A percentile compares a stretch with the other conserved stretches of the same genome.
Conservation (phyloP, 768 basidiomycete genomes). For the Termitomyces sp. region DNA sequence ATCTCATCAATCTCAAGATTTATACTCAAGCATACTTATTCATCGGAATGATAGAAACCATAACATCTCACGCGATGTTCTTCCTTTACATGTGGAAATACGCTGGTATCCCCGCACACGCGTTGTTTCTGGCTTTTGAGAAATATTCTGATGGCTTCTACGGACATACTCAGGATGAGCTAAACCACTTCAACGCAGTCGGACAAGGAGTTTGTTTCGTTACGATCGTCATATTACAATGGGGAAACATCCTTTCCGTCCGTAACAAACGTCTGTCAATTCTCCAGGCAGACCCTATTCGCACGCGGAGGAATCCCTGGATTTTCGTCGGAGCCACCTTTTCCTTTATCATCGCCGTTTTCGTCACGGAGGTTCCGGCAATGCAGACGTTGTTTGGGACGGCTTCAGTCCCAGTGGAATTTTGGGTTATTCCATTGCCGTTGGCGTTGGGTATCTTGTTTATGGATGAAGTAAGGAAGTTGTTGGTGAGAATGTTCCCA, state of each 20-base stretch:
- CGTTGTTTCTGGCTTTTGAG: neutral
- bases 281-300: neutral
- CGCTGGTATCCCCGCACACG: neutral
- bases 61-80: neutral
- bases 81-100: slow-evolving; percentile 1
- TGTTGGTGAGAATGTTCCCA: neutral
- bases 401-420: neutral
- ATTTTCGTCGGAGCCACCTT: neutral
- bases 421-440: neutral
- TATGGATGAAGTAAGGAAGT: neutral
- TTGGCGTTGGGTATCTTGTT: neutral
- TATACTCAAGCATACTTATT: neutral
- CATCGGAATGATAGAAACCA: neutral
- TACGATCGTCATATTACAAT: neutral
- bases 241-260: neutral
- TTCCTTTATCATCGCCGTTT: neutral
- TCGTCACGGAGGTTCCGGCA: neutral
- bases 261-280: neutral
- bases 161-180: neutral
- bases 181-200: neutral
- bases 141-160: neutral
- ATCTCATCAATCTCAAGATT: neutral
- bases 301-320: neutral
- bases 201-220: neutral
- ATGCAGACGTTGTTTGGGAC: neutral